Evolutionary conservation across 192 early-diverging fungal genomes (phyloP), one percentile per base, ranked within the genome.

Genomic region (Coemansia sp.): DNA sequence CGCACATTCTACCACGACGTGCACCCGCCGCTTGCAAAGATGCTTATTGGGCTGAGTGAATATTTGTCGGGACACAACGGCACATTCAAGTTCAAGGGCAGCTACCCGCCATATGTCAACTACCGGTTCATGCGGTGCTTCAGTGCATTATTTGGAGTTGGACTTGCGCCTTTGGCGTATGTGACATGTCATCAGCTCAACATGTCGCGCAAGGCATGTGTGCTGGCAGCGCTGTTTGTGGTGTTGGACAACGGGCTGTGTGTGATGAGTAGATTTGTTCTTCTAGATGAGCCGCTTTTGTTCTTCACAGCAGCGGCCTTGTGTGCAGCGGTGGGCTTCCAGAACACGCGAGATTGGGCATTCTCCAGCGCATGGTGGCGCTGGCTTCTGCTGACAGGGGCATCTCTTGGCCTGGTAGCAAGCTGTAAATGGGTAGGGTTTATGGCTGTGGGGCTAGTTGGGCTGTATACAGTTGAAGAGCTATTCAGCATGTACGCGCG

Each of bases 361-460:
- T 91, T 91, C 57, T 85, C 88, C 25, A 47, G 44, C 18, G 70
- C 73, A 9, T 91, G 89, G 89, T 91, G 81, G 80, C 54, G 74
- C 44, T 89, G 87, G 87, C 65, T 91, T 8, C 50, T 82, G 22
- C 54, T 81, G 25, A 86, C 88, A 7, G 89, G 89, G 8, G 25
- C 84, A 5, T 85, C 86, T 12, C 71, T 91, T 19, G 89, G 89
- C 21, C 54, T 68, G 8, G 87, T 90, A 14, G 56, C 79, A 19
- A 73, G 76, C 81, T 94, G 32, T 69, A 98, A 98, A 75, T 98
- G 95, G 97, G 92, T 98, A 14, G 97, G 97, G 1, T 71, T 98
- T 7, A 92, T 98, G 78, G 86, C 86, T 12, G 89, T 94, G 34
- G 94, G 91, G 5, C 73, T 96, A 19, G 92, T 97, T 54, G 95